These are phyloP conservation scores for Fusarium haematococcum DNA, from an alignment of 2,329 filamentous ascomycete genomes.

Conservation along the genomic window DNA sequence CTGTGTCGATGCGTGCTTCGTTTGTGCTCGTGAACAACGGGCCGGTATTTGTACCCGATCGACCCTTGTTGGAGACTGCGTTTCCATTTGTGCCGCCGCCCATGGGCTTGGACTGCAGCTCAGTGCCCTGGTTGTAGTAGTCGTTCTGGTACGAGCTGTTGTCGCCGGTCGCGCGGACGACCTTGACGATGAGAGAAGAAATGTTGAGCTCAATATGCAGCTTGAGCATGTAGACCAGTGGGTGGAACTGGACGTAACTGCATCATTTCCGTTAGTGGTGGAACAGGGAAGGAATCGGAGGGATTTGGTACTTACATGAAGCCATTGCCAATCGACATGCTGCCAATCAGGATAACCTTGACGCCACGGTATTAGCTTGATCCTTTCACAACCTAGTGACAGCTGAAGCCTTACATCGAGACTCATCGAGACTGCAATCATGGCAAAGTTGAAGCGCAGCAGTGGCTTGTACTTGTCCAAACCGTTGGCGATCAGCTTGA, in stretches of 20 bases:
- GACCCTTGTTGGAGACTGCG: constrained; percentile 1
- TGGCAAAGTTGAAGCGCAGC: constrained; percentile 47
- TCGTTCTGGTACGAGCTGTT: constrained; percentile 31
- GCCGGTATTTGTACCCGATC: neutral
- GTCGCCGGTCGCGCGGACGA: constrained; percentile 40
- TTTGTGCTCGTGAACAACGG: constrained; percentile 25
- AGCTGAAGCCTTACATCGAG: constrained; percentile 33
- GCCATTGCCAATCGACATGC: constrained; percentile 39
- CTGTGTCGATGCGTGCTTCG: constrained; percentile 25
- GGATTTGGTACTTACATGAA: constrained; percentile 32
- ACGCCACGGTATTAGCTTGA: neutral
- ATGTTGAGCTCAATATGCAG: constrained; percentile 44
- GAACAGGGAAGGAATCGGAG: neutral
- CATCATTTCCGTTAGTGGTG: neutral
- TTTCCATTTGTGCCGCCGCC: neutral
- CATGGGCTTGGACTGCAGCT: constrained; percentile 29
- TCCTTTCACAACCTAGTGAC: neutral
- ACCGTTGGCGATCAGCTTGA: constrained; percentile 54
- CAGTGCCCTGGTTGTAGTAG: constrained; percentile 22
- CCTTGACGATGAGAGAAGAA: constrained; percentile 36
- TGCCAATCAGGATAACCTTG: constrained; percentile 39
- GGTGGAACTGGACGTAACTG: constrained; percentile 43
- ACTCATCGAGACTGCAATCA: constrained; percentile 42
- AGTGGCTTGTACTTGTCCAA: constrained; percentile 61
- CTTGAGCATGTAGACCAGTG: constrained; percentile 43